Evolutionary conservation across 768 basidiomycete genomes (phyloP).

Genomic region (Gymnopilus junonius): DNA sequence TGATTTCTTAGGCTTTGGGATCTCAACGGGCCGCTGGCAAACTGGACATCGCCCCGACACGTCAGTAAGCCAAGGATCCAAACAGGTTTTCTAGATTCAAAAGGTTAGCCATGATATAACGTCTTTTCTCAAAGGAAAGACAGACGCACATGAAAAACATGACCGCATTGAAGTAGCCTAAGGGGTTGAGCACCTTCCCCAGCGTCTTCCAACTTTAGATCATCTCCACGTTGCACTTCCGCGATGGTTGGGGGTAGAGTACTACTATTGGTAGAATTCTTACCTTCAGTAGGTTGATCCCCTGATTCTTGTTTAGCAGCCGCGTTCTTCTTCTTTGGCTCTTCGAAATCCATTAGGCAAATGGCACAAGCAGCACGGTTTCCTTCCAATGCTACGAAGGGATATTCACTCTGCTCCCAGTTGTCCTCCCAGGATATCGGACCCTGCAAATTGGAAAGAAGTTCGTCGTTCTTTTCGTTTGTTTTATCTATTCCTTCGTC

Average conservation of each 20-base stretch:
- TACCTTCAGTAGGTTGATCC: neutral
- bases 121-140: neutral
- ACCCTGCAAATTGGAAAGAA: slow-evolving; percentile 16
- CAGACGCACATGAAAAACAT: slow-evolving; percentile 85
- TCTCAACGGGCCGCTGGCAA: slow-evolving; percentile 77
- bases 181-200: slow-evolving; percentile 80
- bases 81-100: slow-evolving; percentile 71
- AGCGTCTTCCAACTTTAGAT: slow-evolving; percentile 66
- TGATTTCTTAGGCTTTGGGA: slow-evolving; percentile 45
- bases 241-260: slow-evolving; percentile 9
- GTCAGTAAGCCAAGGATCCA: slow-evolving; percentile 88
- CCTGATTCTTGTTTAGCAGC: neutral
- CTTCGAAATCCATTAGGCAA: slow-evolving; percentile 85
- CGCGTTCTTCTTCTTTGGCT: slow-evolving; percentile 49
- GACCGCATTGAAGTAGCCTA: slow-evolving; percentile 76
- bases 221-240: slow-evolving; percentile 43
- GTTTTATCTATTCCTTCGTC: slow-evolving; percentile 13
- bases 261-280: neutral
- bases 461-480: slow-evolving; percentile 22
- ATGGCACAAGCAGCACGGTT: slow-evolving; percentile 87
- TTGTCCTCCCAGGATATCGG: slow-evolving; percentile 73
- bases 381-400: slow-evolving; percentile 80
- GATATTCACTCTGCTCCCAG: slow-evolving; percentile 79
- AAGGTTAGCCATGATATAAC: slow-evolving; percentile 3
- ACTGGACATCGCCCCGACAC: slow-evolving; percentile 89